Evolutionary conservation across 176 grass and related monocot species (phyloP).

Genomic region (Elymus sibiricus): DNA sequence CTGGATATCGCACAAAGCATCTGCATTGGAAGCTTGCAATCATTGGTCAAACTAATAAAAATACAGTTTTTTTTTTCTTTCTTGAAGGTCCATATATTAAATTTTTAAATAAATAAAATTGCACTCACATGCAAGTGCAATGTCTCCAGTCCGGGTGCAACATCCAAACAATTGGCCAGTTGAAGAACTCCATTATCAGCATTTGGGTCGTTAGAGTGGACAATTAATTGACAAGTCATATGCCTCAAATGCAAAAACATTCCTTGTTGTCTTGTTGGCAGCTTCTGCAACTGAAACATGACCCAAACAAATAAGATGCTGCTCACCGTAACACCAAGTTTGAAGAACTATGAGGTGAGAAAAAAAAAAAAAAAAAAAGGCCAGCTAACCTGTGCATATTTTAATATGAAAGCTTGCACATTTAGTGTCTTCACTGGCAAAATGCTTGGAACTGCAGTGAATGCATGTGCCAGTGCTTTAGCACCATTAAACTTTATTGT

Average conservation of each 20-base stretch:
- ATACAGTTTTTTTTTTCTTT: neutral
- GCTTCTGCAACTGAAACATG: slow-evolving; percentile 13
- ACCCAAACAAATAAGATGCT: neutral
- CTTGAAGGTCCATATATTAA: neutral
- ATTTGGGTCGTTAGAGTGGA: neutral
- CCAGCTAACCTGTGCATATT: neutral
- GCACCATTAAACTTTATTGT: neutral
- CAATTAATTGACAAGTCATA: neutral
- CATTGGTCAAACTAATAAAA: neutral
- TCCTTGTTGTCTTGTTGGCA: neutral
- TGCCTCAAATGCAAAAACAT: slow-evolving; percentile 12
- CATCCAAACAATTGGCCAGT: neutral
- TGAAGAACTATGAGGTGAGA: neutral
- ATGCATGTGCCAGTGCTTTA: neutral
- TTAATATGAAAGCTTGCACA: neutral
- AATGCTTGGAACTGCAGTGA: slow-evolving; percentile 3
- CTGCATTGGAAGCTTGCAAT: neutral
- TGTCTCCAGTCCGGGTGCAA: neutral
- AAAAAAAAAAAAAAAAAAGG: neutral
- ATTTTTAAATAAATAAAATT: neutral
- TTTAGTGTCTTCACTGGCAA: neutral
- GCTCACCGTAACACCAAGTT: neutral
- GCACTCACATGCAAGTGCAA: slow-evolving; percentile 17
- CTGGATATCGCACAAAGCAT: neutral
- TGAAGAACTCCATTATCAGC: neutral